A percentile compares a stretch with the other conserved stretches of the same genome.
Evolutionary conservation across 192 early-diverging fungal species (phyloP).

Genomic region (Phycomyces blakesleeanus): DNA sequence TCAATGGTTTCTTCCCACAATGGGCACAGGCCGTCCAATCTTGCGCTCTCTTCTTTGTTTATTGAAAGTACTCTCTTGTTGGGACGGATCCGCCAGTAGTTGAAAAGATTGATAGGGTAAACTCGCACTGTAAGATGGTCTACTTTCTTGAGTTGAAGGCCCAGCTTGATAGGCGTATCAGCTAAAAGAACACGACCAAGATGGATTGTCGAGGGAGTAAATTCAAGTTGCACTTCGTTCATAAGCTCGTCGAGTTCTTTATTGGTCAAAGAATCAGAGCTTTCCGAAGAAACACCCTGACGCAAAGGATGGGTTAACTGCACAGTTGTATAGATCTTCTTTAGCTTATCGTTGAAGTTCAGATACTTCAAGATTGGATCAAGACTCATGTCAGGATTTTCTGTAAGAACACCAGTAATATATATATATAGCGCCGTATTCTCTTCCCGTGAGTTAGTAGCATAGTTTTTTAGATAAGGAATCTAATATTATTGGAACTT

Average conservation of each 20-base stretch:
- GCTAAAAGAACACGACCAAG: not conserved
- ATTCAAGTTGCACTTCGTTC: constrained; percentile 3
- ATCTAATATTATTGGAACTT: not conserved
- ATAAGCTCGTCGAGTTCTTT: constrained; percentile 1
- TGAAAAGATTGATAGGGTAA: constrained; percentile 40
- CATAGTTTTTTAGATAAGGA: not conserved
- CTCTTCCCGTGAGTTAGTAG: too few species aligned
- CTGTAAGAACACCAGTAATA: constrained; percentile 6
- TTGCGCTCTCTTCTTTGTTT: constrained; percentile 7
- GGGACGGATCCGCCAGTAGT: constrained; percentile 29
- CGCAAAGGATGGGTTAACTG: constrained; percentile 10
- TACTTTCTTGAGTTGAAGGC: constrained; percentile 39
- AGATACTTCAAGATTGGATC: constrained; percentile 9
- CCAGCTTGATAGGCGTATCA: constrained; percentile 30
- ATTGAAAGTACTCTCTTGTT: constrained; percentile 12
- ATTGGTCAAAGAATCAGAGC: not conserved
- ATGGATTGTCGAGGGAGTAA: not conserved
- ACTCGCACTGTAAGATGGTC: constrained; percentile 37
- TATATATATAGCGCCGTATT: constrained; percentile 8
- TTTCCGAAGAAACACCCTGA: not conserved
- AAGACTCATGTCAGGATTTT: not conserved
- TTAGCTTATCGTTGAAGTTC: not conserved
- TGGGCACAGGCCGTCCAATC: constrained; percentile 44
- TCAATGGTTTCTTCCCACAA: constrained; percentile 36
- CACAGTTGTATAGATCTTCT: constrained; percentile 10